Evolutionary conservation across 148 eudicot genomes (phyloP).

Genomic region (Vaccinium vitisidaea): DNA sequence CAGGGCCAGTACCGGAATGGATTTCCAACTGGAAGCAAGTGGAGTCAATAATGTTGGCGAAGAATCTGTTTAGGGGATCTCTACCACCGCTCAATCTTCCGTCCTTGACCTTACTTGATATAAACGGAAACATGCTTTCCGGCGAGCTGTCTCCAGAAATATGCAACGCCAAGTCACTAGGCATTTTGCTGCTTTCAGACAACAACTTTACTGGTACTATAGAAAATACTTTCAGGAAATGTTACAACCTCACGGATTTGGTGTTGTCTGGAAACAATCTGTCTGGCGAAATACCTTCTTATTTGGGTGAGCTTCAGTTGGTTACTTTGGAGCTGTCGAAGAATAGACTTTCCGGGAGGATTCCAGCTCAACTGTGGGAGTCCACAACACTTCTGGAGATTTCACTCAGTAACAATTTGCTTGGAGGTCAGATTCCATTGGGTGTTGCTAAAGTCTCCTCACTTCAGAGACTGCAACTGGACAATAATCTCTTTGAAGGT

Average conservation of each 20-base stretch:
- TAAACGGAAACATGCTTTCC: slow-evolving; percentile 60
- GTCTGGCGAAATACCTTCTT: slow-evolving; percentile 71
- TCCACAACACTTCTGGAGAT: slow-evolving; percentile 73
- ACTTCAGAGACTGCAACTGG: slow-evolving; percentile 70
- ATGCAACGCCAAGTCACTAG: slow-evolving; percentile 48
- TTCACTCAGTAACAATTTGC: slow-evolving; percentile 54
- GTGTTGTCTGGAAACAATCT: slow-evolving; percentile 66
- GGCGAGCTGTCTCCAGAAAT: slow-evolving; percentile 64
- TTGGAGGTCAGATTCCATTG: slow-evolving; percentile 55
- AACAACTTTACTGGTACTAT: slow-evolving; percentile 76
- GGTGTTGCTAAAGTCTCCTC: slow-evolving; percentile 41
- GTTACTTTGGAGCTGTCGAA: slow-evolving; percentile 61
- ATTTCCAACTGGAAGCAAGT: slow-evolving; percentile 71
- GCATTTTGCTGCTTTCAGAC: slow-evolving; percentile 44
- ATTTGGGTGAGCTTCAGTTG: slow-evolving; percentile 69
- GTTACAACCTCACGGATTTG: slow-evolving; percentile 50
- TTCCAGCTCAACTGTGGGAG: slow-evolving; percentile 72
- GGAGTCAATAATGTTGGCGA: slow-evolving; percentile 46
- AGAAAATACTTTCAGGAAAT: slow-evolving; percentile 50
- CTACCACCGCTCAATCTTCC: slow-evolving; percentile 64
- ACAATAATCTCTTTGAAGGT: slow-evolving; percentile 66
- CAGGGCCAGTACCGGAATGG: slow-evolving; percentile 72
- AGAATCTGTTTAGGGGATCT: slow-evolving; percentile 57
- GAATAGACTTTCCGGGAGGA: slow-evolving; percentile 60
- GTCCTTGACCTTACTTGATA: slow-evolving; percentile 46